Evolutionary conservation across 139 green algal genomes (phyloP), one percentile per base, ranked within the genome.

Genomic region (Diplosphaera chodatii): DNA sequence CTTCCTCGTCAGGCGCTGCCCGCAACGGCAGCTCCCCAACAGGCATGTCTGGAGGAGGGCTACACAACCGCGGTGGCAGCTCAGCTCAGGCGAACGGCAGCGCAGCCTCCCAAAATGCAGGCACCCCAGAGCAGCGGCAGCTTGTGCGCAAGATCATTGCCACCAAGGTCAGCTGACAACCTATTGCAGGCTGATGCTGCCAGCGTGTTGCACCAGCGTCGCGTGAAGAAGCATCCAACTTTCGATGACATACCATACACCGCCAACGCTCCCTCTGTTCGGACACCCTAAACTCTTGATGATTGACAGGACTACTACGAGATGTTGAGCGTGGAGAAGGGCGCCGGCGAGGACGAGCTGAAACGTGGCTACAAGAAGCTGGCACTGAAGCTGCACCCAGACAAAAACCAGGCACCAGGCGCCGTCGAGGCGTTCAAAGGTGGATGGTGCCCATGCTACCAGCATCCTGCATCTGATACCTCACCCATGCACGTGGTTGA

Each of bases 321-420:
- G 32, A 67, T 89, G 0, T 73, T 91, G 59, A 63, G 67, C 21
- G 32, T 87, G 2, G 0, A 15, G 21, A 67, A 40, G 29, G 40
- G 28, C 21, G 78, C 81, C 1, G 69, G 15, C 3, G 78, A 85
- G n/a, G 78, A 77, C 0, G 78, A 85, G 16, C 77, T 87, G 34
- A 87, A 88, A 64, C 66, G 72, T 16, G 76, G 78, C 16, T 86
- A 98, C 70, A 82, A 86, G 48, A 88, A 88, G 70, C 85, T 96
- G 32, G 91, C 91, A 4, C 80, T 98, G 56, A 87, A 88, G 63
- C 82, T 97, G 70, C 94, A 98, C 55, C 94, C 94, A 8, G 94
- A 98, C 81, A 97, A 97, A 70, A 97, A 97, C 81, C 75, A 78
- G 67, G 84, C 78, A 22, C 72, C 66, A 2, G 77, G 83, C 6